These are phyloP conservation scores for Magnusiomyces clavatus DNA, from an alignment of 1,139 yeast species.

Conservation along the genomic window DNA sequence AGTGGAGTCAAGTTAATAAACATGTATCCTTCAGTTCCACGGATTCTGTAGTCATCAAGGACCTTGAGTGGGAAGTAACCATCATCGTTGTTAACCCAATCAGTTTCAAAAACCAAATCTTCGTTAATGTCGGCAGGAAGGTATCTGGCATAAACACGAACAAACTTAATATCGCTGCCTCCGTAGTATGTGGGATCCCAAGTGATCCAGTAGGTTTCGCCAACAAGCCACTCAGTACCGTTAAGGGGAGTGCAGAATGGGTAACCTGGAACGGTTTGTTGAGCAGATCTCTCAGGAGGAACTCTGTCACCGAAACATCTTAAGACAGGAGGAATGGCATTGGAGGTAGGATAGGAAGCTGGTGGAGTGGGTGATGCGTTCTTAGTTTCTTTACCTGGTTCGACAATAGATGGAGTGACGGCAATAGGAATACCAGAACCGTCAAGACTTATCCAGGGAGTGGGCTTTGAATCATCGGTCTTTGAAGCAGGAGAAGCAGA, in stretches of 20 bases:
- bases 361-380: conserved; percentile 36
- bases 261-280: conserved; percentile 22
- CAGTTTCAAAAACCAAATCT: conserved; percentile 29
- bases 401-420: conserved; percentile 32
- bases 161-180: conserved; percentile 28
- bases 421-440: conserved; percentile 34
- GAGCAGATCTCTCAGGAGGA: conserved; percentile 21
- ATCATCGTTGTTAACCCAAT: conserved; percentile 30
- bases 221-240: conserved; percentile 37
- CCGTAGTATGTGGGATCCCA: conserved; percentile 41
- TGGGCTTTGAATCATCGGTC: conserved; percentile 20
- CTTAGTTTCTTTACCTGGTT: conserved; percentile 25
- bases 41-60: conserved; percentile 25
- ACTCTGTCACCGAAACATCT: conserved; percentile 36
- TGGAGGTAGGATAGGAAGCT: conserved; percentile 28
- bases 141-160: conserved; percentile 28
- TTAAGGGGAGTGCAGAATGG: conserved; percentile 37
- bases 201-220: conserved; percentile 39
- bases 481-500: conserved; percentile 33
- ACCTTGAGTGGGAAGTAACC: conserved; percentile 35
- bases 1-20: conserved; percentile 34
- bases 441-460: conserved; percentile 36
- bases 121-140: conserved; percentile 30
- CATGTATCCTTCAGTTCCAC: conserved; percentile 29
- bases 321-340: conserved; percentile 35